Evolutionary conservation across 805 yeast species (phyloP).

Genomic region (Wickerhamiella lipophila): DNA sequence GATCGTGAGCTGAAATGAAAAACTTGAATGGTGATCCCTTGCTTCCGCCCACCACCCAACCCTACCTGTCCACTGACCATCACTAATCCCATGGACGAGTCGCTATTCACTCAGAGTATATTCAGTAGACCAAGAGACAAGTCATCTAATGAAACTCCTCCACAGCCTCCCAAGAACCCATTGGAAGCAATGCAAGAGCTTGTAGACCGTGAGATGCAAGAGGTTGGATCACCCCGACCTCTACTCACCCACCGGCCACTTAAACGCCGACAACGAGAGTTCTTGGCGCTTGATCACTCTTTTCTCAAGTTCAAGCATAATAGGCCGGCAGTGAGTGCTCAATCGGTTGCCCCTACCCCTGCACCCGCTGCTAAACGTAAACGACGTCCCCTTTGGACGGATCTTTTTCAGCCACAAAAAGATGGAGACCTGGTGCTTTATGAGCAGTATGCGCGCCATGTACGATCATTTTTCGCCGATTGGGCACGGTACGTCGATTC

Average conservation of each 20-base stretch:
- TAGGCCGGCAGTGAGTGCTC: background rate
- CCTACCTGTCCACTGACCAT: too few relatives aligned
- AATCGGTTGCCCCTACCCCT: background rate
- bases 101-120: too few relatives aligned
- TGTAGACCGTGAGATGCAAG: background rate
- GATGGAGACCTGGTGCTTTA: constrained; percentile 6
- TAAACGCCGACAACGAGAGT: background rate
- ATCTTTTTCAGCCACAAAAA: constrained; percentile 1
- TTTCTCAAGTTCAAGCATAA: background rate
- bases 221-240: background rate
- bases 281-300: background rate
- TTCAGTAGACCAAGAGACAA: too few relatives aligned
- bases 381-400: constrained; percentile 4
- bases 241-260: background rate
- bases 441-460: constrained; percentile 9
- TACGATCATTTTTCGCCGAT: constrained; percentile 5
- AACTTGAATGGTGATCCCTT: too few relatives aligned
- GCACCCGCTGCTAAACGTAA: background rate
- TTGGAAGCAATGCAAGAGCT: background rate
- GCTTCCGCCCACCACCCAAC: too few relatives aligned
- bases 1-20: too few relatives aligned
- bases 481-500: constrained; percentile 6
- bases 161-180: background rate
- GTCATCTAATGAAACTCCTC: too few relatives aligned
- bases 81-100: too few relatives aligned